Evolutionary conservation across 192 early-diverging fungal species (phyloP).

Genomic region (Coemansia sp.): DNA sequence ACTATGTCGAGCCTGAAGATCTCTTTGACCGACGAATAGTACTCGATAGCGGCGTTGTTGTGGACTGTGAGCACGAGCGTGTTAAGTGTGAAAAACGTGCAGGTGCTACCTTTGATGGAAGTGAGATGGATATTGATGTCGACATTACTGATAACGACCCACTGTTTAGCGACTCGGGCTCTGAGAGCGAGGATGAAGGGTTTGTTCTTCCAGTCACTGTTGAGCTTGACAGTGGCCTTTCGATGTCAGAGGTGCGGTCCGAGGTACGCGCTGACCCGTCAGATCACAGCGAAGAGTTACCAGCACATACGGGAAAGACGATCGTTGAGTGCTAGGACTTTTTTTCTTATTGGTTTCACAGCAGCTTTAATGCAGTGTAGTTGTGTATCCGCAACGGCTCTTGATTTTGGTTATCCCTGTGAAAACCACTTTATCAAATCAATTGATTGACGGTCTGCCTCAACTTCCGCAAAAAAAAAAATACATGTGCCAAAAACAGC

Average conservation of each 20-base stretch:
- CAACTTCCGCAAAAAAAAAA: no score
- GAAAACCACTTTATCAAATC: no score
- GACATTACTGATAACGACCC: conserved; percentile 51
- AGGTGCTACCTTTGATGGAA: neutral
- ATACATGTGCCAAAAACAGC: no score
- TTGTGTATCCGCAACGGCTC: neutral
- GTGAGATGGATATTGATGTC: conserved; percentile 23
- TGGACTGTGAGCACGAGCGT: conserved; percentile 27
- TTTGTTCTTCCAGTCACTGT: conserved; percentile 40
- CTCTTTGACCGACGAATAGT: conserved; percentile 73
- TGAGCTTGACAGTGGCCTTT: conserved; percentile 5
- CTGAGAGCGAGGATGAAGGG: conserved; percentile 34
- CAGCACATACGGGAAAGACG: conserved; percentile 6
- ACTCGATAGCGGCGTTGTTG: conserved; percentile 7
- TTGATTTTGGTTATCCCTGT: neutral
- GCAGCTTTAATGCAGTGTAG: neutral
- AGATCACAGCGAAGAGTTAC: neutral
- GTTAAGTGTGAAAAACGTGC: conserved; percentile 10
- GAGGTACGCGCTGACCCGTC: neutral
- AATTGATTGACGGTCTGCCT: no score
- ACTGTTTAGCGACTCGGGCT: conserved; percentile 50
- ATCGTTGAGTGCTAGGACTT: conserved; percentile 12
- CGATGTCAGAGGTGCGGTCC: neutral
- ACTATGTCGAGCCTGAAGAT: conserved; percentile 90
- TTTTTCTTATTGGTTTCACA: neutral